Evolutionary conservation across 371 early-diverging fungal genomes (phyloP), one percentile per base, ranked within the genome.

Genomic region (Dichotomocladium elegans): DNA sequence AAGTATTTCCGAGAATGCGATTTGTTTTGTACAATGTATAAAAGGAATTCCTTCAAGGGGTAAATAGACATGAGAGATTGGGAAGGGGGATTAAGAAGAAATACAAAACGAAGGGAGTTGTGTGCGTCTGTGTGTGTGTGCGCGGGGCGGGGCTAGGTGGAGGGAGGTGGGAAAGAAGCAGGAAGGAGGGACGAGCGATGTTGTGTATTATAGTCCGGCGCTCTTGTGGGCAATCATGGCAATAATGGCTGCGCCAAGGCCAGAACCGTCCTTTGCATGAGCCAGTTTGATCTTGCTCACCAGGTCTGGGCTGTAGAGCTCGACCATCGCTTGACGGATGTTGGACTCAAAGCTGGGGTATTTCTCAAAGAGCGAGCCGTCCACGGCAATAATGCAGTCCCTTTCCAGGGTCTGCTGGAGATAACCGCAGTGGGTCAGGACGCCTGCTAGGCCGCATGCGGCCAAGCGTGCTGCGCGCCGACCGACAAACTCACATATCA

Each of bases 331-430:
- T 25, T 72, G 70, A 15, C 84, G 66, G 79, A 96, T 83, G 51
- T 88, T 79, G 50, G 85, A 72, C 46, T 85, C 86, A 69, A 90
- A 96, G 72, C 81, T 77, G 6, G 96, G 96, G 63, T 95, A 95
- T 51, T 86, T 85, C 71, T 92, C 90, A 72, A 87, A 98, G 56
- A 98, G 71, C 29, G 87, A 85, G 4, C 98, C 98, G 55, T 98
- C 96, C 52, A 96, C 89, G 30, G 75, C 75, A 34, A 75, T 63
- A 24, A 60, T 64, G 24, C 61, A 58, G 4, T 64, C 63, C 21
- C 64, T 26, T 10, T 53, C 44, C 24, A 60, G 9, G 9, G 34
- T 37, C 12, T 46, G 29, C n/a, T n/a, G n/a, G 11, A 51, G 59
- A 9, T 37, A 37, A 4, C 49, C 53, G 14, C 58, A 58, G 46